Percentiles rank a stretch among this genome's conserved stretches.
phyloP scores from a whole-genome alignment of 140 eudicot genomes.

The Ambrosia hybrid region DNA sequence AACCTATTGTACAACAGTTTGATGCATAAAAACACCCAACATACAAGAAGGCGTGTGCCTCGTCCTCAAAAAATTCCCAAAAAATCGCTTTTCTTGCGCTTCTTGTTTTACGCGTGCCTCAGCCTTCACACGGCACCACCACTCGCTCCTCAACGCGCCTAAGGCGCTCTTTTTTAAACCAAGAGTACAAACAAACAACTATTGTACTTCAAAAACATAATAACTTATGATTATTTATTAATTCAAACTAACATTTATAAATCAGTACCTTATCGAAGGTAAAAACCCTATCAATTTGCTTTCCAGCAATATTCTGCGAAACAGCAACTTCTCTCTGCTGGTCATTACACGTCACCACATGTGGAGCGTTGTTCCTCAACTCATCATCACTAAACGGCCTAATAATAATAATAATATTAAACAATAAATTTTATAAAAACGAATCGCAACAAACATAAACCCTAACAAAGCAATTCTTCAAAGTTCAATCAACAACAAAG shows the following conservation, averaged over 20 bases:
- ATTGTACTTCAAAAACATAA: background rate
- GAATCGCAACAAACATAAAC: background rate
- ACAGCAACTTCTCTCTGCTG: slow-evolving; percentile 79
- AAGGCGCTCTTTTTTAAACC: no score
- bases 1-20: no score
- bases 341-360: slow-evolving; percentile 76
- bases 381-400: slow-evolving; percentile 90
- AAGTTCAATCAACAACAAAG: no score
- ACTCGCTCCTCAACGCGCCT: no score
- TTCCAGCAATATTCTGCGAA: slow-evolving; percentile 81
- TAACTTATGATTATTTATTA: background rate
- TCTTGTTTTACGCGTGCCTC: no score
- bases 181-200: background rate
- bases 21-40: no score
- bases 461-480: background rate
- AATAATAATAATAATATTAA: background rate
- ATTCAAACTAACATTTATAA: background rate
- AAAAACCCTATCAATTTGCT: slow-evolving; percentile 75
- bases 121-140: no score
- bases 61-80: background rate
- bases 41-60: no score
- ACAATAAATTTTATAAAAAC: no score
- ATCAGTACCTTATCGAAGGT: slow-evolving; percentile 67
- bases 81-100: no score
- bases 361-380: slow-evolving; percentile 80